Base-by-base conservation (phyloP, 768 basidiomycete species). In the Cyclocybe cylindracea region DNA sequence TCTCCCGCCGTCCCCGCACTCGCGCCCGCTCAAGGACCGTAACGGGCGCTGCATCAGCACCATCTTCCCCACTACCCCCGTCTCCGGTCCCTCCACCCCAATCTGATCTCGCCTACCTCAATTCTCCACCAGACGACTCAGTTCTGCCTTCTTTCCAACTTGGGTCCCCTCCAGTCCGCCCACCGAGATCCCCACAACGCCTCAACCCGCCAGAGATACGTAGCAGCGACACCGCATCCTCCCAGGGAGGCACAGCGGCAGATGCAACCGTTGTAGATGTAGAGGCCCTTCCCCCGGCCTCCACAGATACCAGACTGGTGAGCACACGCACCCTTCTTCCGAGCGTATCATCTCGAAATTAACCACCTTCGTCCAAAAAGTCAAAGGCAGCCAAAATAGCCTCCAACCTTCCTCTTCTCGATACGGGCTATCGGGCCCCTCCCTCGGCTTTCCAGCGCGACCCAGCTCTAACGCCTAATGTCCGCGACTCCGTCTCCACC, bases 401-500 rank as follows among this genome's bases (percentile, higher is more conserved):
- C 32, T 58, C 68, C 8, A 63, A 48, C 11, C 58, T 70, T 4
- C 67, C 70, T 44, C 62, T 56, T 42, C 65, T 72, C 35, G 63
- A 70, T 29, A 68, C 69, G 48, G 70, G 61, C 46, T 71, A 62
- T 51, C 63, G 55, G 16, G 71, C 71, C 40, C 70, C 71, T 16
- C 73, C 74, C 10, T 78, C 79, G 24, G 77, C 78, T 6, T 79
- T 79, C 61, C 77, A 74, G 44, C 71, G 78, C 42, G 73, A 77
- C 47, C 76, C 78, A n/a, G 70, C 72, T 18, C 64, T 76, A 24
- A 75, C 75, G 4, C 73, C 73, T 16, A 77, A 78, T 56, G 67
- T 70, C 32, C 80, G 84, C 52, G 83, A 84, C 65, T 85, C 80
- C 11, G 62, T 85, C 13, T 72, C 83, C 33, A 87, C 87, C 3